These are phyloP conservation scores for Ambrosia artemisiifolia DNA, from an alignment of 129 eudicot genomes.

Conservation along the genomic window DNA sequence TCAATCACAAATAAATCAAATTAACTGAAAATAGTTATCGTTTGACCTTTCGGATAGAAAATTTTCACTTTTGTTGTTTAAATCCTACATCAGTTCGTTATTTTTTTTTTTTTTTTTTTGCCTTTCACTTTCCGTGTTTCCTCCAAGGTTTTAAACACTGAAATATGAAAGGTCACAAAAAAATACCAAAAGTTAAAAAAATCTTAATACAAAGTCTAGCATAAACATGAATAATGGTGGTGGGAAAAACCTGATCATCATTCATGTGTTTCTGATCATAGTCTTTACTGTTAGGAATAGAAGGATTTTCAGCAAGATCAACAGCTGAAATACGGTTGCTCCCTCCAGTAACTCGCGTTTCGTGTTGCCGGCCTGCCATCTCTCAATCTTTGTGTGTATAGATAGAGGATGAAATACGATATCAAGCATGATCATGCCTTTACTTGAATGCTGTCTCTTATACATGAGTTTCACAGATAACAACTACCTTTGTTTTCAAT, in stretches of 20 bases:
- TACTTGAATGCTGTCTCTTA: neutral
- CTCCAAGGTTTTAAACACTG: no score
- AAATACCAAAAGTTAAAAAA: no score
- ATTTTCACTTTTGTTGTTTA: no score
- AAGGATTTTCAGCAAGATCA: constrained; percentile 5
- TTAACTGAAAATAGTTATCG: neutral
- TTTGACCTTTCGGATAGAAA: no score
- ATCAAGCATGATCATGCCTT: neutral
- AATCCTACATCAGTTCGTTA: no score
- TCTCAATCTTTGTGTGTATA: constrained; percentile 6
- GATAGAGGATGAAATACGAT: neutral
- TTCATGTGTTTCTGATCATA: constrained; percentile 30
- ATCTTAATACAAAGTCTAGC: no score
- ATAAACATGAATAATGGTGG: neutral
- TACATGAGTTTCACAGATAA: constrained; percentile 1
- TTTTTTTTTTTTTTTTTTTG: no score
- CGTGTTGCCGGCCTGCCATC: constrained; percentile 46
- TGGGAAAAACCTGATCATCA: constrained; percentile 31
- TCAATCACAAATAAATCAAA: neutral
- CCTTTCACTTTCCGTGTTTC: no score
- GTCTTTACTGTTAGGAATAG: constrained; percentile 9
- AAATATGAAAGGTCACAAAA: no score
- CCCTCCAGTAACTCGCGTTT: constrained; percentile 37
- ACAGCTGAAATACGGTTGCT: constrained; percentile 55
- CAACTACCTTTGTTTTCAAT: neutral